Evolutionary conservation across 148 eudicot genomes (phyloP).

Genomic region (Camellia japonica): DNA sequence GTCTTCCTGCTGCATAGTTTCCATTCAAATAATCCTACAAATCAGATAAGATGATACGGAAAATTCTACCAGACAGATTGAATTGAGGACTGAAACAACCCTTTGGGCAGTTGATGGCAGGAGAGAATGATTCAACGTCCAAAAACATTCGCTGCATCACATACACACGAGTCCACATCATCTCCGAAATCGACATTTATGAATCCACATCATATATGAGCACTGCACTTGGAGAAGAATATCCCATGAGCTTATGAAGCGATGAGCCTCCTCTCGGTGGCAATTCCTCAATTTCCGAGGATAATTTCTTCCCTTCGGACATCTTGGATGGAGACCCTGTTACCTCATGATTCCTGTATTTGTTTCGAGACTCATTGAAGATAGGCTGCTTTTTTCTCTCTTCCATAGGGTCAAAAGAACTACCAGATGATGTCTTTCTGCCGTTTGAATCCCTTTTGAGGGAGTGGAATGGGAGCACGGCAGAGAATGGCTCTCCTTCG

Average conservation of each 20-base stretch:
- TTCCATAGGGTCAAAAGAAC: conserved; percentile 29
- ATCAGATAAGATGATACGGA: too few species aligned
- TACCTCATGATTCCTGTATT: conserved; percentile 18
- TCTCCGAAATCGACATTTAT: not conserved
- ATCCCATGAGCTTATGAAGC: conserved; percentile 87
- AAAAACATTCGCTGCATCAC: not conserved
- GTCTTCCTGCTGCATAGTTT: not conserved
- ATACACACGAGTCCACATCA: not conserved
- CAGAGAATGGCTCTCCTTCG: conserved; percentile 28
- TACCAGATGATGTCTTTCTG: conserved; percentile 25
- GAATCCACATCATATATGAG: not conserved
- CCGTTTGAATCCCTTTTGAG: conserved; percentile 15
- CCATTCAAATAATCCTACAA: not conserved
- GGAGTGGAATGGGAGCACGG: conserved; percentile 15
- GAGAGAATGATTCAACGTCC: too few species aligned
- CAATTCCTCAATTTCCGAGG: conserved; percentile 46
- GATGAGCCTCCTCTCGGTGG: conserved; percentile 51
- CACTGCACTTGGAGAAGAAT: conserved; percentile 53
- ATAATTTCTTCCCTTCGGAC: conserved; percentile 30
- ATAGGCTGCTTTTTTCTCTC: conserved; percentile 23
- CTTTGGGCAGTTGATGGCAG: too few species aligned
- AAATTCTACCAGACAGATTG: too few species aligned
- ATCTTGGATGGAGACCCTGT: conserved; percentile 25
- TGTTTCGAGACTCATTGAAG: conserved; percentile 20
- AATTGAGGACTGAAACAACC: too few species aligned